A percentile compares a stretch with the other conserved stretches of the same genome.
Conservation (phyloP, 192 early-diverging fungal genomes). For the Phlyctochytrium planicorne region DNA sequence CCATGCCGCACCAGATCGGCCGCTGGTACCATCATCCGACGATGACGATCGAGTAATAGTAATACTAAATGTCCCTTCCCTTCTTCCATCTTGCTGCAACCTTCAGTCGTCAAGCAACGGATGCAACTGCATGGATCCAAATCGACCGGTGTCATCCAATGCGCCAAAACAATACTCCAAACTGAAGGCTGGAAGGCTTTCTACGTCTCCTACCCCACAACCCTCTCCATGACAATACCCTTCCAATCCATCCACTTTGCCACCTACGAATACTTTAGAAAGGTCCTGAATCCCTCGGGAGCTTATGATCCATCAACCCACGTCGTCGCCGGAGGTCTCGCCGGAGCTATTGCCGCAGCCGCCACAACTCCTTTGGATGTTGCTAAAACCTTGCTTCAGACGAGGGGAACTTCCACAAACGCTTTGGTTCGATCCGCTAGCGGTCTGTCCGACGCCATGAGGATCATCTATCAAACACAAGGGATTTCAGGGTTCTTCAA, state of each 20-base stretch:
- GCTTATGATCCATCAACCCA: conserved; percentile 86
- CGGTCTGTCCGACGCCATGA: conserved; percentile 69
- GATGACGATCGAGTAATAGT: no score
- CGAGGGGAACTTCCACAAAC: conserved; percentile 76
- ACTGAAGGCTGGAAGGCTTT: conserved; percentile 83
- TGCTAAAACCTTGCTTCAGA: conserved; percentile 93
- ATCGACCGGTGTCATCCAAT: conserved; percentile 70
- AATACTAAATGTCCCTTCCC: no score
- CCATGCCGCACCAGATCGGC: neutral
- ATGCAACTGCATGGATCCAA: conserved; percentile 83
- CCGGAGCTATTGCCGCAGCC: conserved; percentile 84
- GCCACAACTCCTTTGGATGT: conserved; percentile 95
- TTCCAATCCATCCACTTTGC: conserved; percentile 94
- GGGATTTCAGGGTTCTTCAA: conserved; percentile 77
- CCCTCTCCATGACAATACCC: conserved; percentile 90
- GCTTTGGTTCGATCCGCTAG: conserved; percentile 64
- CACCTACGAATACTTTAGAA: conserved; percentile 86
- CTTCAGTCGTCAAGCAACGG: conserved; percentile 84
- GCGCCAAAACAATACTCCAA: conserved; percentile 64
- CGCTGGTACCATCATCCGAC: no score
- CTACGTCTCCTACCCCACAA: conserved; percentile 93
- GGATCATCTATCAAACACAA: conserved; percentile 74
- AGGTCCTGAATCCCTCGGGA: conserved; percentile 76
- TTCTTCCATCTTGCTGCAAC: neutral
- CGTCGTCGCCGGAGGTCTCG: conserved; percentile 79